Evolutionary conservation across 2,329 filamentous ascomycete species (phyloP), one percentile per base, ranked within the genome.

Genomic region (Colletotrichum theobromicola): DNA sequence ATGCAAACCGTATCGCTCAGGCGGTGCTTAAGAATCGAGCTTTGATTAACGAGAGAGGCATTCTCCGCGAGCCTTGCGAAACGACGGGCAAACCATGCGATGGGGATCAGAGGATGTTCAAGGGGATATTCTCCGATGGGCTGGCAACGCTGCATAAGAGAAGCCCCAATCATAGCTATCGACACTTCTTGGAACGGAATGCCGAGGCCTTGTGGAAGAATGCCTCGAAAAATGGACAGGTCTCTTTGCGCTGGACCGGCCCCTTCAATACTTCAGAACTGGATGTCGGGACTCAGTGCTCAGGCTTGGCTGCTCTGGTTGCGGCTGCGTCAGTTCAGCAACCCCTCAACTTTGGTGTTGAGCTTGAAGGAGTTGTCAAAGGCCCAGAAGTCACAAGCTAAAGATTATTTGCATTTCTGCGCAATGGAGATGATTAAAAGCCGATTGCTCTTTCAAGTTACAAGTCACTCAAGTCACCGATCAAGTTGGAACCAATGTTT

Each of bases 361-460:
- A 50, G n/a, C n/a, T 50, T 21, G 42, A 50, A 10, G 10, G 42
- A 21, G n/a, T 21, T 7, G 1, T 6, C 1, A 0, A 1, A 21
- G n/a, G 24, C n/a, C 5, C 2, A 1, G 7, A 26, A 57, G 12
- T 7, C 6, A 55, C 1, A 57, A 9, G 13, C 53, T 57, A 13
- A 57, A 18, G 0, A 24, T 0, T 7, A 6, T 0, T 6, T 57
- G 7, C 18, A 3, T 28, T 5, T 13, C 24, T 21, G 10, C 42
- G n/a, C 2, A 0, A n/a, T 21, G 1, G 1, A 46, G n/a, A 4
- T 13, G 12, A 7, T 2, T 21, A 2, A 7, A 21, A 13, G 42
- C 10, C 1, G 1, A 2, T 4, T 7, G 42, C 10, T 10, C n/a
- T 50, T 21, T 13, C n/a, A 50, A 13, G n/a, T 21, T 50, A 2